Evolutionary conservation across 2,329 filamentous ascomycete genomes (phyloP), one percentile per base, ranked within the genome.

Genomic region (Fusarium oligoseptatum): DNA sequence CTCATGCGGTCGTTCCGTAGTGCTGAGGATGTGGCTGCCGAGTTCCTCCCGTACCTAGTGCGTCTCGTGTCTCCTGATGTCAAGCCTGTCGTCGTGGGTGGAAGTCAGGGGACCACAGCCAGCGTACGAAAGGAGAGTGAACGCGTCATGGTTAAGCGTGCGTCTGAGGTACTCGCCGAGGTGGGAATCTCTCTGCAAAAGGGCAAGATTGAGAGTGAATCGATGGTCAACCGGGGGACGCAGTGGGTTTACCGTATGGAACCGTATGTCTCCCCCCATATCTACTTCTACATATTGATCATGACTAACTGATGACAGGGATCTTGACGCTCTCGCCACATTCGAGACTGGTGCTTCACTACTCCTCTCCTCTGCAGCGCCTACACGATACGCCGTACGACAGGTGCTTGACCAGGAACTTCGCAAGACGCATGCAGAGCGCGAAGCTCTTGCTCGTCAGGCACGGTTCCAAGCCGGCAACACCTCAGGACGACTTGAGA

Each of bases 341-440:
- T 98, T 94, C 77, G 92, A 94, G 76, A 94, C 94, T 0, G 89
- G 88, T 9, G 84, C 88, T 3, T 85, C 90, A 5, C 84, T 88
- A 5, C 85, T 89, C 22, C 84, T 89, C 17, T 85, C 87, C 41
- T 89, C 90, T 3, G 89, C 90, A 11, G 91, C 91, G 1, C 95
- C 94, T 0, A 94, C 94, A 0, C 91, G 97, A n/a, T 99, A 95
- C 80, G 96, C 96, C 2, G 93, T 99, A 7, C 92, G 97, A 24
- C 96, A 98, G 82, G 95, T 98, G 10, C 88, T 99, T 1, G 95
- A 98, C 79, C 94, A 97, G 81, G 96, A 98, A 82, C 93, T 96
- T 77, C 91, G 90, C 70, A 94, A 93, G 79, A 92, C 94, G 57
- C 89, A 92, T 14, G 85, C 89, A 34, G 85, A 91, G 37, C 91